Evolutionary conservation across 805 yeast genomes (phyloP).

Genomic region (Lipomyces sp.): DNA sequence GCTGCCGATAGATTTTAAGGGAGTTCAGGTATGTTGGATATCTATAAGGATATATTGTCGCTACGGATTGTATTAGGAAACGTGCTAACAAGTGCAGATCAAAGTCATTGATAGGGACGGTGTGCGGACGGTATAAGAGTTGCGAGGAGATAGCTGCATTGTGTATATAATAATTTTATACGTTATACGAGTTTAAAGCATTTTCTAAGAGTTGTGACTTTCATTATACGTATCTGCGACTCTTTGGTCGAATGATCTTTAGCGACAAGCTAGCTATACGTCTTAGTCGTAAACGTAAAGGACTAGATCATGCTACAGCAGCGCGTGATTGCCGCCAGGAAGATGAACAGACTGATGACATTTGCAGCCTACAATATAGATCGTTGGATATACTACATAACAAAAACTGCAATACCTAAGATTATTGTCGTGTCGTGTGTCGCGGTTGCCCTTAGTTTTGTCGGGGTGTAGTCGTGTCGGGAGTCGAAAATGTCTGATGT

Average conservation of each 20-base stretch:
- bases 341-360: not conserved
- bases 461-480: not conserved
- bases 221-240: not conserved
- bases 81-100: slow-evolving; percentile 45
- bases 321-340: not conserved
- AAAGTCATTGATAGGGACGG: slow-evolving; percentile 71
- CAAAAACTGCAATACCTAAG: too few relatives aligned
- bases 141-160: not conserved
- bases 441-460: not conserved
- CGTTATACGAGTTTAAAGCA: not conserved
- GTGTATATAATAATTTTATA: not conserved
- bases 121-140: slow-evolving; percentile 50
- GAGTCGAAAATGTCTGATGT: too few relatives aligned
- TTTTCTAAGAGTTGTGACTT: not conserved
- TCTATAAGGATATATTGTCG: not conserved
- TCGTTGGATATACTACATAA: not conserved
- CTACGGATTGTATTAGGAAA: not conserved
- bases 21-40: slow-evolving; percentile 54
- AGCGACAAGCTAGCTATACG: too few relatives aligned
- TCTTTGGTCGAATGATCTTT: not conserved
- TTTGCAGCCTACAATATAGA: not conserved
- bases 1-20: slow-evolving; percentile 94
- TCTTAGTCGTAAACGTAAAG: too few relatives aligned
- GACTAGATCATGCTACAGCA: not conserved
- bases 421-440: not conserved